Percentiles rank a stretch among this genome's conserved stretches.
Conservation (phyloP, 1,139 yeast species). For the Pichia sp. region DNA sequence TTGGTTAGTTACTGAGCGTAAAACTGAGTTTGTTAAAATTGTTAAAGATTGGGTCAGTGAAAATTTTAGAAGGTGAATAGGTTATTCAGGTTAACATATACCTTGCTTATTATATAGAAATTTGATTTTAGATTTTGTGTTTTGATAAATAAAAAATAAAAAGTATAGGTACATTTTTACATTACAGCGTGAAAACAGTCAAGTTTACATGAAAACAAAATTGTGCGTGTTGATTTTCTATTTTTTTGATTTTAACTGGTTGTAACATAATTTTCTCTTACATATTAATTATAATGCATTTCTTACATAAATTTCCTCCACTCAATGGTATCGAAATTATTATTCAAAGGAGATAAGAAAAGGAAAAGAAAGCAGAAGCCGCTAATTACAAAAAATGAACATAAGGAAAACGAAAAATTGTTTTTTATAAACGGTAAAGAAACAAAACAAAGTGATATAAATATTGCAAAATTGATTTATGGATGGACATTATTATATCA, state of each 20-base stretch:
- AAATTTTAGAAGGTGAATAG: neutral
- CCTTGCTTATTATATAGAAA: neutral
- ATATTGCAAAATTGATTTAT: neutral
- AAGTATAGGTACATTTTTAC: no score
- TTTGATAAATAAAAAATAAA: no score
- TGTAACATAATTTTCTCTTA: no score
- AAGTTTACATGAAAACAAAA: no score
- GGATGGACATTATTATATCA: conserved; percentile 12
- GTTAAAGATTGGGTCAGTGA: conserved; percentile 37
- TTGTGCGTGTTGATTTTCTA: no score
- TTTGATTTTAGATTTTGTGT: no score
- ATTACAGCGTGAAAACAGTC: no score
- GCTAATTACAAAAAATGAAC: conserved; percentile 29
- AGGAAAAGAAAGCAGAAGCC: conserved; percentile 13
- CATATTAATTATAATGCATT: no score
- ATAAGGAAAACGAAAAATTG: conserved; percentile 22
- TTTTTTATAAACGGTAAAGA: conserved; percentile 10
- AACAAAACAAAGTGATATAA: neutral
- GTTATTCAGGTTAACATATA: neutral
- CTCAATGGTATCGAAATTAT: conserved; percentile 37
- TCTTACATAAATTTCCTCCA: no score
- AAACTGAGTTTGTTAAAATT: conserved; percentile 53
- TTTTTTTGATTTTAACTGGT: no score
- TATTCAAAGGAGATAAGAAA: conserved; percentile 38
- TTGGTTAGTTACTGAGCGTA: conserved; percentile 81